These are phyloP conservation scores for Ogataea ganodermae DNA, from an alignment of 805 yeast species.

Conservation along the genomic window DNA sequence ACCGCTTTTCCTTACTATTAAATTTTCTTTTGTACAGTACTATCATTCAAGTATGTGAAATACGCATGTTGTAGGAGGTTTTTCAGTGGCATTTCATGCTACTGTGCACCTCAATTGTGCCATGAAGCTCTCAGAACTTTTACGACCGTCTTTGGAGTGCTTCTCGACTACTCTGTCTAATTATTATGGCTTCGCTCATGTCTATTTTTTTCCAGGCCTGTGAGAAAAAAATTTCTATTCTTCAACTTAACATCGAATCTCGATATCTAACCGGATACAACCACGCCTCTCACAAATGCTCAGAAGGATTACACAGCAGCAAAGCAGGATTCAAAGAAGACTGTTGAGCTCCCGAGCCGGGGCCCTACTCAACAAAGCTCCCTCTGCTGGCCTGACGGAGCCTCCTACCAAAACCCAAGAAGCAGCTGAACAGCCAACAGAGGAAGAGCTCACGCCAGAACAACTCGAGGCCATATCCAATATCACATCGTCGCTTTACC, in stretches of 20 bases:
- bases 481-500: constrained; percentile 26
- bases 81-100: too few relatives aligned
- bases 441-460: constrained; percentile 6
- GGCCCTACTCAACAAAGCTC: constrained; percentile 1
- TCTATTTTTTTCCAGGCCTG: too few relatives aligned
- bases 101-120: background rate
- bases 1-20: background rate
- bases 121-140: background rate
- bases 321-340: background rate
- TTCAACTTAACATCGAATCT: too few relatives aligned
- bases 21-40: constrained; percentile 1
- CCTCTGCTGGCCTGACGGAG: constrained; percentile 7
- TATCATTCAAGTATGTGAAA: background rate
- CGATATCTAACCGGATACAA: too few relatives aligned
- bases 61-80: too few relatives aligned
- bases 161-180: too few relatives aligned
- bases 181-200: background rate
- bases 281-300: too few relatives aligned
- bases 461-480: constrained; percentile 23
- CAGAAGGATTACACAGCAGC: background rate
- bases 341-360: background rate
- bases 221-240: background rate
- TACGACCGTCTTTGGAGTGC: too few relatives aligned
- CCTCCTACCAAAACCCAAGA: background rate
- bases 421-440: background rate